A percentile compares a stretch with the other conserved stretches of the same genome.
Conservation (phyloP, 306 rosid genomes). For the Corylus americana region DNA sequence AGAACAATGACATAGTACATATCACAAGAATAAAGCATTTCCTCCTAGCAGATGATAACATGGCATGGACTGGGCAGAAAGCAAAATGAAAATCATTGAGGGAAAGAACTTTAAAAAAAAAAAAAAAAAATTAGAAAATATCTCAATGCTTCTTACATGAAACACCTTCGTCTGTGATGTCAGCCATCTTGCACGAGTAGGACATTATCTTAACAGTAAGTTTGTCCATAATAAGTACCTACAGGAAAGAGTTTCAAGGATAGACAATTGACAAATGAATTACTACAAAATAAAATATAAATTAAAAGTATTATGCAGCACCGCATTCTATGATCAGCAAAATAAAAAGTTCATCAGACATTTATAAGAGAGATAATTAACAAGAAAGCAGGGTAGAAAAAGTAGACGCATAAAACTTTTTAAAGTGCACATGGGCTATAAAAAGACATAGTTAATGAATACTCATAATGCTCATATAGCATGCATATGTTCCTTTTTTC, state of each 20-base stretch:
- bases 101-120: slow-evolving; percentile 3
- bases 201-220: slow-evolving; percentile 96
- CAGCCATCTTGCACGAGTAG: slow-evolving; percentile 95
- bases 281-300: neutral
- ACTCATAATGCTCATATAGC: neutral
- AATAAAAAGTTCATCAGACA: neutral
- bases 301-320: neutral
- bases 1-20: neutral
- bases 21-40: neutral
- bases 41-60: neutral
- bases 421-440: neutral
- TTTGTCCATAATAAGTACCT: slow-evolving; percentile 98
- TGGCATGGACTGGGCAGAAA: slow-evolving; percentile 11
- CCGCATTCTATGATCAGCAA: neutral
- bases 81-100: slow-evolving; percentile 17
- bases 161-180: slow-evolving; percentile 93
- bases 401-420: neutral
- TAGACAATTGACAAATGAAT: slow-evolving; percentile 17
- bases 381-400: neutral
- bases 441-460: neutral
- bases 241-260: slow-evolving; percentile 35
- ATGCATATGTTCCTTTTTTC: neutral
- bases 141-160: slow-evolving; percentile 68
- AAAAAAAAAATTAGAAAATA: neutral
- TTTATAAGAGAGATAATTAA: slow-evolving; percentile 13